A percentile compares a stretch with the other conserved stretches of the same genome.
Evolutionary conservation across 305 asterid genomes (phyloP).

Genomic region (Fraxinus sp.): DNA sequence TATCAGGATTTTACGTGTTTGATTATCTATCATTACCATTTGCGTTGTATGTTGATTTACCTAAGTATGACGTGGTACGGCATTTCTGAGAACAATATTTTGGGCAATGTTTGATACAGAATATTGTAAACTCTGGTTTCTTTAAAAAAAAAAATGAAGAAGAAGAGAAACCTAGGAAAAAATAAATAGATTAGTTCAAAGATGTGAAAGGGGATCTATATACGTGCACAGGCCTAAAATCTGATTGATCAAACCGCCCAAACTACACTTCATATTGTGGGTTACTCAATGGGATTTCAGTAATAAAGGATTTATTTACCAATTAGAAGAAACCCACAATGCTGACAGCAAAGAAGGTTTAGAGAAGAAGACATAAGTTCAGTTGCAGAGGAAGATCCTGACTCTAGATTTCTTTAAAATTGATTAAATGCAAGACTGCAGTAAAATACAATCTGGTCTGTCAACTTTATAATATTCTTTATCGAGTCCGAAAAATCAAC

Average conservation of each 20-base stretch:
- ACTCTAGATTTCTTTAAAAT: not conserved
- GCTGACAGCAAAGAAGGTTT: not conserved
- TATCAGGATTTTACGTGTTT: not conserved
- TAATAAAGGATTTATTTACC: not conserved
- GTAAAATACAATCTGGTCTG: not conserved
- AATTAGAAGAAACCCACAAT: not conserved
- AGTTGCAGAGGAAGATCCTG: not conserved
- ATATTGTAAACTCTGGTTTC: not conserved
- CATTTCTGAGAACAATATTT: not conserved
- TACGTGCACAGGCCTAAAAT: not conserved
- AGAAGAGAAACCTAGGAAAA: not conserved
- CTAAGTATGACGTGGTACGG: not conserved
- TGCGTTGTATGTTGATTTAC: not conserved
- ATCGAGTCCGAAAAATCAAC: not conserved
- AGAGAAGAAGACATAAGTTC: not conserved
- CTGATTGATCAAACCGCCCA: not conserved
- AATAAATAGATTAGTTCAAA: not conserved
- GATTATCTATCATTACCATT: constrained; percentile 2
- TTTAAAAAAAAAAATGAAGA: too few relatives aligned
- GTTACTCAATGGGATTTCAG: not conserved
- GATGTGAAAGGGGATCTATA: not conserved
- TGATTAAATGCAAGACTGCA: not conserved
- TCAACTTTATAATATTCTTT: not conserved
- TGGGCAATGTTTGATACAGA: not conserved
- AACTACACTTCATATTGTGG: not conserved